Evolutionary conservation across 2,329 filamentous ascomycete species (phyloP).

Genomic region (Trichoderma atroviride): DNA sequence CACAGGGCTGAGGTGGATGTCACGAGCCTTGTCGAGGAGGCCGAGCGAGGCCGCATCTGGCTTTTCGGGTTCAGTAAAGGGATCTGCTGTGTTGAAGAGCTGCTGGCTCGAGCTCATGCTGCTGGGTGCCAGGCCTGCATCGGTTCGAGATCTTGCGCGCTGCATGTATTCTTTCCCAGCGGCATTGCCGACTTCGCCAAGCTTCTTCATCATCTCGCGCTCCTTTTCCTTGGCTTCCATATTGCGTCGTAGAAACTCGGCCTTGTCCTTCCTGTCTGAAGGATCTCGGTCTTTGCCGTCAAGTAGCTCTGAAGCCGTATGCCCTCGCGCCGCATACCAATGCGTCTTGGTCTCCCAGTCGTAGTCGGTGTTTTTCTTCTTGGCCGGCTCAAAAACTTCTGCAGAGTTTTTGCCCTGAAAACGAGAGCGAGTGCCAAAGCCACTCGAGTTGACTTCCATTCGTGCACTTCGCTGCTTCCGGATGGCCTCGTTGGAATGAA

Average conservation of each 20-base stretch:
- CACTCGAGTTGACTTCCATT: slow-evolving; percentile 78
- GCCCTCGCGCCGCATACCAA: slow-evolving; percentile 55
- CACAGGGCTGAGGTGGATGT: slow-evolving; percentile 60
- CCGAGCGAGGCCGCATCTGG: slow-evolving; percentile 48
- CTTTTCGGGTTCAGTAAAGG: slow-evolving; percentile 37
- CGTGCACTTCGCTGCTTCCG: slow-evolving; percentile 66
- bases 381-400: slow-evolving; percentile 27
- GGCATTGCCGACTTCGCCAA: slow-evolving; percentile 65
- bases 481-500: slow-evolving; percentile 81
- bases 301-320: slow-evolving; percentile 63
- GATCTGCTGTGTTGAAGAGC: slow-evolving; percentile 23
- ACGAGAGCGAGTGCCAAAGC: slow-evolving; percentile 45
- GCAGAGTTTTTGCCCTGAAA: slow-evolving; percentile 34
- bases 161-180: slow-evolving; percentile 73
- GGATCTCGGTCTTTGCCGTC: slow-evolving; percentile 64
- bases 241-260: slow-evolving; percentile 66
- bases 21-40: slow-evolving; percentile 41
- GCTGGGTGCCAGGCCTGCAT: slow-evolving; percentile 13
- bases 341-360: slow-evolving; percentile 61
- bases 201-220: slow-evolving; percentile 68
- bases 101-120: slow-evolving; percentile 25
- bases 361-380: slow-evolving; percentile 46
- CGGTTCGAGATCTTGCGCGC: slow-evolving; percentile 34
- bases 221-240: slow-evolving; percentile 72
- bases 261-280: slow-evolving; percentile 61